Percentiles rank a stretch among this genome's conserved stretches.
These are phyloP conservation scores for Scleroderma bovista DNA, from an alignment of 768 basidiomycete species.

Conservation along the genomic window DNA sequence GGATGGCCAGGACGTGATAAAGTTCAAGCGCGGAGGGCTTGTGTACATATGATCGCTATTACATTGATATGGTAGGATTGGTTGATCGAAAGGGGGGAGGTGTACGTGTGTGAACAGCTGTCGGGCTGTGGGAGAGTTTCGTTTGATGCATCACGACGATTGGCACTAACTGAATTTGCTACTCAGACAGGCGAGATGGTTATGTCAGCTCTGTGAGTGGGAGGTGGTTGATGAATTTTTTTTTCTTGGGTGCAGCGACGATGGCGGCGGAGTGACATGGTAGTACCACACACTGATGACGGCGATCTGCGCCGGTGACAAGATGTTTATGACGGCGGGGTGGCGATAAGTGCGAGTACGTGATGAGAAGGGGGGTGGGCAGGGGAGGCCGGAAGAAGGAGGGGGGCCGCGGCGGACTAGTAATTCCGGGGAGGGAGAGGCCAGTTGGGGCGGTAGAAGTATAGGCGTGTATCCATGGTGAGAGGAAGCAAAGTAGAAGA, in stretches of 20 bases:
- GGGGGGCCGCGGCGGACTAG: conserved; percentile 13
- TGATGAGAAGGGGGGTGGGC: conserved; percentile 6
- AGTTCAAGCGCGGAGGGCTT: background rate
- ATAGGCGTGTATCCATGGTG: conserved; percentile 24
- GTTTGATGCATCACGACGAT: background rate
- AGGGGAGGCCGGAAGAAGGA: conserved; percentile 12
- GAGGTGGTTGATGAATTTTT: background rate
- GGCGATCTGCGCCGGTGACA: conserved; percentile 8
- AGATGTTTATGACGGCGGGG: background rate
- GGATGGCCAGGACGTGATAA: background rate
- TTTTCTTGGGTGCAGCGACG: background rate
- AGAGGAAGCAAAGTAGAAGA: conserved; percentile 12
- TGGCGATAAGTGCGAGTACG: background rate
- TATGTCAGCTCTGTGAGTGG: conserved; percentile 18
- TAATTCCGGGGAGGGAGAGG: background rate
- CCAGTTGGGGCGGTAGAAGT: background rate
- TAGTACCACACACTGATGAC: conserved; percentile 2
- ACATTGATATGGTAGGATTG: background rate
- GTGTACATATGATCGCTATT: background rate
- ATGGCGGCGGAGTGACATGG: background rate
- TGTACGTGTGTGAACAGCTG: background rate
- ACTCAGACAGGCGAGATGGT: conserved; percentile 2
- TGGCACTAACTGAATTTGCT: background rate
- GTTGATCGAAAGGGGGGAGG: background rate
- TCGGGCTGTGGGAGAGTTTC: background rate